A percentile compares a stretch with the other conserved stretches of the same genome.
These are phyloP conservation scores for Penicillium expansum DNA, from an alignment of 2,329 filamentous ascomycete genomes.

Conservation along the genomic window DNA sequence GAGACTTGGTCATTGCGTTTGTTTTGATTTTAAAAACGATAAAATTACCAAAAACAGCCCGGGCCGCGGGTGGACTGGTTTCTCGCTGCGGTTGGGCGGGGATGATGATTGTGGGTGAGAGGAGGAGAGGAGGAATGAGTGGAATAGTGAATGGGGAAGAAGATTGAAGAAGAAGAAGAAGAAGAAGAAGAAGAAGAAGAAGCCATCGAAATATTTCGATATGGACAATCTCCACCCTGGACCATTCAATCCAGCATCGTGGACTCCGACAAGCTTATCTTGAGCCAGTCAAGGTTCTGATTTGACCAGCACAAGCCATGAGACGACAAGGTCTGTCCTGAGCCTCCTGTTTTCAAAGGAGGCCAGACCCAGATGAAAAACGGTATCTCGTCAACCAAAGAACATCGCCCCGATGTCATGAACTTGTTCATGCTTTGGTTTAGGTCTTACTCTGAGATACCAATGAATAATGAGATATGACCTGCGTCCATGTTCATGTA, in stretches of 20 bases:
- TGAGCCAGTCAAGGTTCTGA: not conserved
- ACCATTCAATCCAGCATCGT: constrained; percentile 8
- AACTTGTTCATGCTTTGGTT: constrained; percentile 7
- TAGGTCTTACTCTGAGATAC: constrained; percentile 19
- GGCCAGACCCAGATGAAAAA: not conserved
- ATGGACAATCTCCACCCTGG: constrained; percentile 17
- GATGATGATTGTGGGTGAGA: constrained; percentile 10
- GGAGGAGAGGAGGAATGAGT: not conserved
- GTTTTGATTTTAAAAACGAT: constrained; percentile 12
- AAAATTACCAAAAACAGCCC: constrained; percentile 15
- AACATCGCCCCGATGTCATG: constrained; percentile 15
- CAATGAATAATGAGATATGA: constrained; percentile 27
- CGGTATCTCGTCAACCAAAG: constrained; percentile 11
- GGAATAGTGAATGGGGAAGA: not conserved
- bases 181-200: constrained; percentile 14
- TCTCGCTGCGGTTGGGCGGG: constrained; percentile 18
- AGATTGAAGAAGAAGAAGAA: constrained; percentile 14
- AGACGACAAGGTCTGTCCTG: constrained; percentile 12
- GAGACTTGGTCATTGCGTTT: constrained; percentile 12
- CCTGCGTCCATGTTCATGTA: not conserved
- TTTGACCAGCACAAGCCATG: constrained; percentile 13
- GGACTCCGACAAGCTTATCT: constrained; percentile 23
- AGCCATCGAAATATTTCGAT: constrained; percentile 17
- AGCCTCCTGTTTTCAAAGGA: not conserved
- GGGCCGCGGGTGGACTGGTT: constrained; percentile 20